Evolutionary conservation across 2,329 filamentous ascomycete genomes (phyloP), one percentile per base, ranked within the genome.

Genomic region (Scorias spongiosa): DNA sequence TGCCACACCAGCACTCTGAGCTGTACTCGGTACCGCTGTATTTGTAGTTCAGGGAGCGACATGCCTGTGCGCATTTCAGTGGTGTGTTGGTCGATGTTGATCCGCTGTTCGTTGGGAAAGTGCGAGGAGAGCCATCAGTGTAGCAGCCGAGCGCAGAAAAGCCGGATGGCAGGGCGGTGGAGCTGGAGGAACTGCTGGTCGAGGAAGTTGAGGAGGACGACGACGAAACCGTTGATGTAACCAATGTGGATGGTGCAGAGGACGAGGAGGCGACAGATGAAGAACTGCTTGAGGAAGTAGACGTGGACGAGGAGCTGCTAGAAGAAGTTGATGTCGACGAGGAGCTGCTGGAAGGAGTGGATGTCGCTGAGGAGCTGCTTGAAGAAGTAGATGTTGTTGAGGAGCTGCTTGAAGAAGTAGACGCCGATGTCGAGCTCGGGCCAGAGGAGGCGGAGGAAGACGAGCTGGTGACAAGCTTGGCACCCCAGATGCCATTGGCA

Each of bases 11-110:
- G 43, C 48, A 53, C 34, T 53, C 51, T 44, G 45, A 15, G 18
- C 53, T 54, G 44, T 60, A 62, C 44, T 65, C 60, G 29, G 61
- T 53, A n/a, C 63, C 64, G 14, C 46, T 46, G 41, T 51, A 56
- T 8, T 48, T 49, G 49, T 52, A 51, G 20, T 54, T 54, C 12
- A 48, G 42, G 20, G 44, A 42, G n/a, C 46, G 48, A 47, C 56
- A 59, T 29, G 45, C 46, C 2, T 50, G 45, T 12, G 53, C 54
- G 37, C 54, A 59, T 38, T 47, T 47, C 38, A 48, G 44, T 29
- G 50, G 50, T 8, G 53, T 55, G 38, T 52, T 49, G 30, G 42
- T 48, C 32, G 44, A 43, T 37, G 46, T 52, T 14, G 51, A 42
- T 36, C 49, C 50, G 34, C 42, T 44, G 20, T 40, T 40, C 26